These are phyloP conservation scores for Globisporangium iwayamae DNA, from an alignment of 352 stramenopile species.

Conservation along the genomic window DNA sequence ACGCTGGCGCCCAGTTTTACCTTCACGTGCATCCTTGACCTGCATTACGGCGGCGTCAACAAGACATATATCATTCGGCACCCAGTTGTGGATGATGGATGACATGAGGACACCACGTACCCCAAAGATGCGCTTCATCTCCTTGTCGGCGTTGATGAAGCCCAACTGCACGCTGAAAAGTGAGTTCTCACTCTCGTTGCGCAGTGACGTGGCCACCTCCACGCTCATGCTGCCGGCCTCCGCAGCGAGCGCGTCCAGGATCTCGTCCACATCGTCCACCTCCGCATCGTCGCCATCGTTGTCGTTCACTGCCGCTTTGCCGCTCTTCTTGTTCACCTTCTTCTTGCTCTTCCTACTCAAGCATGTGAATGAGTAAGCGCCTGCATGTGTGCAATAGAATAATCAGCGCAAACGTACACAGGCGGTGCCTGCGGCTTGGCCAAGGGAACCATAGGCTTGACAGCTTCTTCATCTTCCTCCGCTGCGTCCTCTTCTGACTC, in stretches of 20 bases:
- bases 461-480: slow-evolving; percentile 19
- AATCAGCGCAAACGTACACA: slow-evolving; percentile 6
- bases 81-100: background rate
- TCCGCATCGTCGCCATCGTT: slow-evolving; percentile 25
- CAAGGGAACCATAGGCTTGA: slow-evolving; percentile 11
- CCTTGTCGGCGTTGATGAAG: slow-evolving; percentile 82
- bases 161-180: slow-evolving; percentile 66
- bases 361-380: background rate
- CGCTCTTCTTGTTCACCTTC: slow-evolving; percentile 41
- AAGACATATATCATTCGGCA: background rate
- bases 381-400: background rate
- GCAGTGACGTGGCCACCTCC: slow-evolving; percentile 27
- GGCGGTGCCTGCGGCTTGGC: slow-evolving; percentile 9
- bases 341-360: slow-evolving; percentile 21
- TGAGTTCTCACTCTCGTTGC: slow-evolving; percentile 45
- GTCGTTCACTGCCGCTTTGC: slow-evolving; percentile 11
- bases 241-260: slow-evolving; percentile 57
- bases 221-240: slow-evolving; percentile 39
- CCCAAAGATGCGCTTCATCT: slow-evolving; percentile 88
- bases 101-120: slow-evolving; percentile 23
- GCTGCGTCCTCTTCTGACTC: slow-evolving; percentile 20
- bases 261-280: slow-evolving; percentile 54
- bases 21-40: slow-evolving; percentile 63
- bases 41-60: slow-evolving; percentile 16
- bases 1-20: slow-evolving; percentile 35